Conservation (phyloP, 768 basidiomycete species). For the Mycena capillaripes region DNA sequence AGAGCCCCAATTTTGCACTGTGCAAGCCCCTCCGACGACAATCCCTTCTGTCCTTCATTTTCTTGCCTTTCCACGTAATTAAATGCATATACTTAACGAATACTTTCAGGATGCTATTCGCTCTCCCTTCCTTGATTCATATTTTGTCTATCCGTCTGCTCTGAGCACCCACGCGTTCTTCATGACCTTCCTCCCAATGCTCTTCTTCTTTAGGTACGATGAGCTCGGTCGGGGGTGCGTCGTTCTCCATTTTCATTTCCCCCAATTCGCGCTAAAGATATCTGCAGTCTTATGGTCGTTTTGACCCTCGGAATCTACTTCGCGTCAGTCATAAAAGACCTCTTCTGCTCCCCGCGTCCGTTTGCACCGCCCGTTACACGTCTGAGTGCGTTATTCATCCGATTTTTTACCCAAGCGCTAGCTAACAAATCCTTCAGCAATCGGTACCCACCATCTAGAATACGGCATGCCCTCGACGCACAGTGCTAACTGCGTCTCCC, state of each 20-base stretch:
- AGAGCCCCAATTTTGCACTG: too few species aligned
- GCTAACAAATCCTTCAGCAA: constrained; percentile 57
- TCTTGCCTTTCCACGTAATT: neutral
- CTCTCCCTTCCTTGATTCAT: constrained; percentile 78
- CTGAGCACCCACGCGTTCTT: constrained; percentile 94
- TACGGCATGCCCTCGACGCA: constrained; percentile 98
- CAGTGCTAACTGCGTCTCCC: constrained; percentile 90
- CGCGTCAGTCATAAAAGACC: constrained; percentile 91
- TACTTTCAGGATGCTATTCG: constrained; percentile 64
- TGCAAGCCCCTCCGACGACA: too few species aligned
- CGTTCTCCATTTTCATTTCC: too few species aligned
- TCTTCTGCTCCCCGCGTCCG: constrained; percentile 91
- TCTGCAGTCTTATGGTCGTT: constrained; percentile 72
- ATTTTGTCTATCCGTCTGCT: constrained; percentile 87
- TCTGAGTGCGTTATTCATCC: constrained; percentile 68
- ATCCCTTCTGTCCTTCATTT: too few species aligned
- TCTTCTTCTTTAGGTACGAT: constrained; percentile 90
- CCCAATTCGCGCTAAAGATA: neutral
- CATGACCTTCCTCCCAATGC: constrained; percentile 87
- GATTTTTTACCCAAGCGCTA: too few species aligned
- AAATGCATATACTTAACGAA: constrained; percentile 6
- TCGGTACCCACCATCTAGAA: constrained; percentile 87
- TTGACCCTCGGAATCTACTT: constrained; percentile 87
- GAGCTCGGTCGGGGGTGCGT: constrained; percentile 82
- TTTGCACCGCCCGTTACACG: constrained; percentile 93